These are phyloP conservation scores for Extremus antarcticus DNA, from an alignment of 495 filamentous ascomycete species.

Conservation along the genomic window DNA sequence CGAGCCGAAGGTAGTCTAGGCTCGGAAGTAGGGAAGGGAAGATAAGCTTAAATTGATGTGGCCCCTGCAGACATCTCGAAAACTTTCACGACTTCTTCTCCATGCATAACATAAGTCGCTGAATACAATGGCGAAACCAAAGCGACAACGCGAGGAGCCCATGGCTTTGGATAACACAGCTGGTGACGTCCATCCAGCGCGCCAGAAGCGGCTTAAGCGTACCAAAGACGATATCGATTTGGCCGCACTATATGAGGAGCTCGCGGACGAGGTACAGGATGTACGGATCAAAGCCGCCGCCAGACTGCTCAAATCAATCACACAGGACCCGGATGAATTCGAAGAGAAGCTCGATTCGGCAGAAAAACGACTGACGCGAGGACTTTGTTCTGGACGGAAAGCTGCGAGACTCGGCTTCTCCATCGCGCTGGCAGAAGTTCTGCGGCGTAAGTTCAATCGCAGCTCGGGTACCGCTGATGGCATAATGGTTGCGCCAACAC, in stretches of 20 bases:
- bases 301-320: constrained; percentile 30
- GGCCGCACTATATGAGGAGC: constrained; percentile 19
- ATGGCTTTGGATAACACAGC: neutral
- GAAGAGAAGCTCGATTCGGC: constrained; percentile 23
- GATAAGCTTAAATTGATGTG: neutral
- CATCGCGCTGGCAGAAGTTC: constrained; percentile 72
- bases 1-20: no score
- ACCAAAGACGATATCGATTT: constrained; percentile 21
- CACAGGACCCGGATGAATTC: constrained; percentile 16
- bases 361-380: constrained; percentile 63
- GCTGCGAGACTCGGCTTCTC: constrained; percentile 86
- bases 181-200: constrained; percentile 8
- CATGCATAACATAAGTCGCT: neutral
- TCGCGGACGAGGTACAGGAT: constrained; percentile 31
- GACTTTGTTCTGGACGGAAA: constrained; percentile 81
- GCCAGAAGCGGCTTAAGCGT: constrained; percentile 15
- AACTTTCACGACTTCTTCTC: neutral
- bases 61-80: neutral
- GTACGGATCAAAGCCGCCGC: constrained; percentile 34
- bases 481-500: constrained; percentile 49
- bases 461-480: neutral
- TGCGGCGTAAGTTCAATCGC: constrained; percentile 40
- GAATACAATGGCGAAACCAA: neutral
- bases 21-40: no score
- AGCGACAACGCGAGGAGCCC: neutral